phyloP scores from a whole-genome alignment of 805 yeast species.

The Myxozyma neotropica region DNA sequence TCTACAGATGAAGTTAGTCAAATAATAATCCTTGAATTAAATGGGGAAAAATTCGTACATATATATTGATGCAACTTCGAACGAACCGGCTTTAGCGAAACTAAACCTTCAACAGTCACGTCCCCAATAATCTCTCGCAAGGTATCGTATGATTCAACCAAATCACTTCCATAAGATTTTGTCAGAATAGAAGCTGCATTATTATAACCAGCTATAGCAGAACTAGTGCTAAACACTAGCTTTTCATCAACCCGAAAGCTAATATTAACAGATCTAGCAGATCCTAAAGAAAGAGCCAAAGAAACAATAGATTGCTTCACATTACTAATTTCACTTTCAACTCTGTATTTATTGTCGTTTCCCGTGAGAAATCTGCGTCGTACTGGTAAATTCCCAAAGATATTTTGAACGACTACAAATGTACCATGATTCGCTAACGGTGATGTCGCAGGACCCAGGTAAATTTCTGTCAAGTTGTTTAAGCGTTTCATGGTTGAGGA shows the following conservation, averaged over 20 bases:
- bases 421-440: constrained; percentile 29
- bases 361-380: constrained; percentile 25
- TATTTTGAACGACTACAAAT: constrained; percentile 29
- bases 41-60: constrained; percentile 10
- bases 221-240: neutral
- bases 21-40: neutral
- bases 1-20: neutral
- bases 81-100: neutral
- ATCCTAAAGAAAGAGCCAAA: neutral
- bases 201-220: neutral
- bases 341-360: neutral
- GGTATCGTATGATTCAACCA: neutral
- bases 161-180: constrained; percentile 9
- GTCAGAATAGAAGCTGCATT: neutral
- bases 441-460: neutral
- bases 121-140: neutral
- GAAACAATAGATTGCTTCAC: neutral
- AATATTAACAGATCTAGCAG: neutral
- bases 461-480: constrained; percentile 15
- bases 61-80: constrained; percentile 23
- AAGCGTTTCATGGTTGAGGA: constrained; percentile 25
- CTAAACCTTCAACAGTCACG: constrained; percentile 6
- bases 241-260: constrained; percentile 7
- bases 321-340: neutral
- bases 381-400: constrained; percentile 38